Percentiles rank a stretch among this genome's conserved stretches.
These are phyloP conservation scores for Debaryomyces subglobosus DNA, from an alignment of 1,139 yeast species.

Conservation along the genomic window DNA sequence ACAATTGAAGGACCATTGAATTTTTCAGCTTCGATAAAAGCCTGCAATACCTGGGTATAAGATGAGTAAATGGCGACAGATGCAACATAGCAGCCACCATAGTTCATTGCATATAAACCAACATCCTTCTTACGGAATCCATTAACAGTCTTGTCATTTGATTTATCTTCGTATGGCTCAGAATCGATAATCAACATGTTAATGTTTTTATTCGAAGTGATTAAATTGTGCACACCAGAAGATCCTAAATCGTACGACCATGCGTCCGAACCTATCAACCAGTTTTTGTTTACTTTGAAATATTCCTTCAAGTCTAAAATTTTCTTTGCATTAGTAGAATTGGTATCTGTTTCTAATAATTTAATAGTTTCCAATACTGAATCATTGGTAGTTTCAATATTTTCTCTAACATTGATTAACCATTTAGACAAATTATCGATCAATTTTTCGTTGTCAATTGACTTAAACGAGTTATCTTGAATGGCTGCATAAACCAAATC, in stretches of 20 bases:
- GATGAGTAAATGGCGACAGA: slow-evolving; percentile 94
- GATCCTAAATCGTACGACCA: slow-evolving; percentile 95
- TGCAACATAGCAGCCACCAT: slow-evolving; percentile 88
- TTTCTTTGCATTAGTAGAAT: slow-evolving; percentile 40
- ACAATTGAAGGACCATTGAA: slow-evolving; percentile 91
- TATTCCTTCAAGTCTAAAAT: slow-evolving; percentile 50
- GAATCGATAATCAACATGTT: slow-evolving; percentile 89
- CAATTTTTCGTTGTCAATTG: slow-evolving; percentile 50
- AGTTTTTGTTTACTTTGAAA: slow-evolving; percentile 55
- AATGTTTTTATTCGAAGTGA: slow-evolving; percentile 74
- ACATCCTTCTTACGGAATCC: slow-evolving; percentile 82
- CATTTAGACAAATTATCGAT: slow-evolving; percentile 69
- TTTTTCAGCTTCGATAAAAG: slow-evolving; percentile 84
- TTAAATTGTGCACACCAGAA: slow-evolving; percentile 86
- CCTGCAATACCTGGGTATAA: slow-evolving; percentile 89
- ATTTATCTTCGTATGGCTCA: slow-evolving; percentile 68
- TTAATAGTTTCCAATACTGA: slow-evolving; percentile 39
- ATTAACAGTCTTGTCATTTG: slow-evolving; percentile 25
- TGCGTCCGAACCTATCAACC: slow-evolving; percentile 94
- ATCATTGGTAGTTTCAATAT: slow-evolving; percentile 27
- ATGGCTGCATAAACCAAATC: slow-evolving; percentile 53
- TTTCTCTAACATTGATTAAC: slow-evolving; percentile 52
- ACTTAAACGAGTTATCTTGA: slow-evolving; percentile 50
- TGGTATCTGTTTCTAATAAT: slow-evolving; percentile 45
- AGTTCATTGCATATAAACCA: slow-evolving; percentile 94